Base-by-base conservation (phyloP, 257 asterid genomes). In the Verbascum thapsus region DNA sequence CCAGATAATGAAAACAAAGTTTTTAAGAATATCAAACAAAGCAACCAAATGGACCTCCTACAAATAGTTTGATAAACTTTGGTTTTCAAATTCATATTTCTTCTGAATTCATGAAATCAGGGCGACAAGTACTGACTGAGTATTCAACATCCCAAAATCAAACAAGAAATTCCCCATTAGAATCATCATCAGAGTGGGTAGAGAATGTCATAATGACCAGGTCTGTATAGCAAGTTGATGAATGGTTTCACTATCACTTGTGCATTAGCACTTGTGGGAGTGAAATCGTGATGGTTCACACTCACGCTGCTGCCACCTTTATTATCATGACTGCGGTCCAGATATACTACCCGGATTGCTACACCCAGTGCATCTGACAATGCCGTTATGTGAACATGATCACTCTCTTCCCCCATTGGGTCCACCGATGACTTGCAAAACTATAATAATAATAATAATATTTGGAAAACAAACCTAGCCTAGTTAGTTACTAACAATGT, bases 361-460 rank as follows among this genome's bases (percentile, higher is more conserved):
- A 94, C 97, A 15, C 96, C 99, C 68, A 90, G 58, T 20, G 99
- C 78, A 67, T 94, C 97, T n/a, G 97, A 90, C 58, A 94, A 64
- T 10, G 99, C 97, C 2, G 91, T 94, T 18, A 94, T 94, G 80
- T 94, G 99, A 54, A 94, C 91, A 57, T 90, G 97, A 63, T 94
- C 97, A 32, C 99, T 94, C 78, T 94, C 99, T 73, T 94, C 99
- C 2, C 97, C 96, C 99, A 94, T 94, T 5, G 99, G 99, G 43
- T 90, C 99, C 56, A 94, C 99, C 0, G 97, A 81, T n/a, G 99
- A 80, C 88, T 94, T 90, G 90, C 97, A 90, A 78, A 94, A 94
- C 99, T 92, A 79, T 62, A 74, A 18, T 65, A 61, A 49, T 26
- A 26, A 2, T 5, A 26, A 2, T 5, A 26, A 26, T 5, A 26